Base-by-base conservation (phyloP, 2,329 filamentous ascomycete genomes). In the Aspergillus luchuensis region DNA sequence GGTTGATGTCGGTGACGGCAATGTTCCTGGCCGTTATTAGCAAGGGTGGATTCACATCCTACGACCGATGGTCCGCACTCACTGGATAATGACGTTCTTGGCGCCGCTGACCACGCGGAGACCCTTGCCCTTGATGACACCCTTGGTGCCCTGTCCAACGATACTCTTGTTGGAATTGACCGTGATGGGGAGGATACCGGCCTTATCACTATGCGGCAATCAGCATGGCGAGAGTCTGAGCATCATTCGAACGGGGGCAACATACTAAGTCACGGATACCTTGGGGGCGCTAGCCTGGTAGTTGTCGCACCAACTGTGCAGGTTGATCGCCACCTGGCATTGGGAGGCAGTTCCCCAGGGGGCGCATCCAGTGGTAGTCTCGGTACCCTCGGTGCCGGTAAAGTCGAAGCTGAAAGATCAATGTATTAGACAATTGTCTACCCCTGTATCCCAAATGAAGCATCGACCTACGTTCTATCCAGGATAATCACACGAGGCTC, bases 291-390 rank as follows among this genome's bases (percentile, higher is more conserved):
- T 76, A 55, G 83, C 76, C 73, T 87, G 77, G 72, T 87, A 84
- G 76, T 87, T 86, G 60, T 71, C 76, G 73, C 86, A 88, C 81
- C 84, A 86, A 68, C 79, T 69, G 70, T 86, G 75, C 76, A 85
- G 77, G 77, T 87, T 84, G 72, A 89, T 87, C 63, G 85, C 83
- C 50, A 80, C 66, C 77, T 88, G 86, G 74, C 86, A 85, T 15
- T 58, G 72, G 4, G 81, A 74, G 7, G 72, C 80, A 21, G 83
- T 84, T 28, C 83, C 85, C 75, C 81, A 85, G 19, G 85, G 85
- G 15, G 84, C 81, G 66, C 86, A 88, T 17, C 86, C 86, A 15
- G 78, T 80, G 48, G 72, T 80, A 30, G 79, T 83, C 4, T 76
- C 76, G 76, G 86, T 65, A n/a, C 63, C 65, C 45, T 67, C 65